These are phyloP conservation scores for Eimeria tenella DNA, from an alignment of 169 alveolate species.

Conservation along the genomic window DNA sequence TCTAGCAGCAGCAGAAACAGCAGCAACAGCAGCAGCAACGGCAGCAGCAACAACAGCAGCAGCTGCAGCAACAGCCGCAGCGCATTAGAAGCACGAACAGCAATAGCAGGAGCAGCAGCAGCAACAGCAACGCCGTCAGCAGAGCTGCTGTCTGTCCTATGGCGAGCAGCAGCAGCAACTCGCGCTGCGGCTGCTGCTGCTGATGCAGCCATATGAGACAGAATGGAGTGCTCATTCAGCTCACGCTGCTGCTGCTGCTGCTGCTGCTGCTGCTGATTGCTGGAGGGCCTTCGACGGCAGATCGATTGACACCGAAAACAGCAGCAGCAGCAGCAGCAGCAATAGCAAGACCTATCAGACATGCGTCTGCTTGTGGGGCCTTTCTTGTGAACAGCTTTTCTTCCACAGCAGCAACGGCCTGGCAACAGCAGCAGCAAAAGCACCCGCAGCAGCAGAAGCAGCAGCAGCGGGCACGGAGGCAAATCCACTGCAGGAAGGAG, in stretches of 20 bases:
- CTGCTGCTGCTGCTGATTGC: background rate
- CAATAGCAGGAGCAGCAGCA: too few species aligned
- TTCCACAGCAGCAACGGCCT: constrained; percentile 8
- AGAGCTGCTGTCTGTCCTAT: background rate
- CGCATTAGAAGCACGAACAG: too few species aligned
- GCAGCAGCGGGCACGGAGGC: constrained; percentile 13
- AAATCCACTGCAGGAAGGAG: background rate
- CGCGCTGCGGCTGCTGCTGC: background rate
- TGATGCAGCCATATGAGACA: background rate
- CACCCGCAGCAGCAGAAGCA: background rate
- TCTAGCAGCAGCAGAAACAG: background rate
- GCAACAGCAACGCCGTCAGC: too few species aligned
- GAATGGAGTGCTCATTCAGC: background rate
- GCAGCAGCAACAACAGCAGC: background rate
- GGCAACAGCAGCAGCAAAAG: background rate
- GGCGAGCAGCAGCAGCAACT: background rate
- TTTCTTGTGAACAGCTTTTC: background rate
- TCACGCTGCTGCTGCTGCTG: constrained; percentile 14
- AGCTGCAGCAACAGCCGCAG: too few species aligned
- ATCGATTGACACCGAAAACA: background rate
- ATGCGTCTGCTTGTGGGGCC: background rate
- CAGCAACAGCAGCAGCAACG: background rate
- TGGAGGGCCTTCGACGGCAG: background rate
- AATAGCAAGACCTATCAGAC: background rate
- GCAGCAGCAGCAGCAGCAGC: background rate